Evolutionary conservation across 2,329 filamentous ascomycete species (phyloP).

Genomic region (Canariomyces notabilis): DNA sequence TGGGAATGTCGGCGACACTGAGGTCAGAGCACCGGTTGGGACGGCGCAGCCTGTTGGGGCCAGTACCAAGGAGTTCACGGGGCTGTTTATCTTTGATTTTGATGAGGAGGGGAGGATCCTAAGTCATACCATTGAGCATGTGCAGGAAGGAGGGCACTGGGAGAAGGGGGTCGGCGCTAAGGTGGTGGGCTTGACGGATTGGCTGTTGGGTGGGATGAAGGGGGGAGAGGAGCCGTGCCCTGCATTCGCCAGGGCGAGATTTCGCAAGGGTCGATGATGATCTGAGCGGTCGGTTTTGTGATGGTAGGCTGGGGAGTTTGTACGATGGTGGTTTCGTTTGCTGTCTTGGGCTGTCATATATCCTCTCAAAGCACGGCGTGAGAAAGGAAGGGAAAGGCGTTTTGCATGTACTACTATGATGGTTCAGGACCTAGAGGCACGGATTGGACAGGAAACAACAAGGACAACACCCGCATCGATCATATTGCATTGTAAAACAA

Average conservation of each 20-base stretch:
- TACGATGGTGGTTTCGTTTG: neutral
- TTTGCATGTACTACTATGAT: neutral
- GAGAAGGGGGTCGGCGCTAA: slow-evolving; percentile 74
- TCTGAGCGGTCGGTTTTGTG: neutral
- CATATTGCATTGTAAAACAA: slow-evolving; percentile 1
- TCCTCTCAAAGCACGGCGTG: neutral
- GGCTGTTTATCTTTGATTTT: slow-evolving; percentile 93
- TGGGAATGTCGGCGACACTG: neutral
- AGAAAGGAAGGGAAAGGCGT: neutral
- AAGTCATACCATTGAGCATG: slow-evolving; percentile 90
- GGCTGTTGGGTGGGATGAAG: slow-evolving; percentile 75
- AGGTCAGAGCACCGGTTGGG: slow-evolving; percentile 30
- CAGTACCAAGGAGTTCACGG: slow-evolving; percentile 73
- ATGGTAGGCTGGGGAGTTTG: neutral
- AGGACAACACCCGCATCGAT: slow-evolving; percentile 6
- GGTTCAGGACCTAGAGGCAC: neutral
- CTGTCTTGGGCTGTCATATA: neutral
- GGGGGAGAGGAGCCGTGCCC: slow-evolving; percentile 26
- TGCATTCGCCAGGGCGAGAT: slow-evolving; percentile 18
- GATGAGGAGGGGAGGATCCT: slow-evolving; percentile 78
- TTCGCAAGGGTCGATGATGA: slow-evolving; percentile 14
- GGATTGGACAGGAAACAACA: neutral
- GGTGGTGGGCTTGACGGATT: slow-evolving; percentile 89
- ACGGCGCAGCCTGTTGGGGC: slow-evolving; percentile 44
- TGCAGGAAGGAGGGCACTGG: slow-evolving; percentile 76